phyloP scores from a whole-genome alignment of 73 alveolate genomes.

The Blepharisma stoltei region DNA sequence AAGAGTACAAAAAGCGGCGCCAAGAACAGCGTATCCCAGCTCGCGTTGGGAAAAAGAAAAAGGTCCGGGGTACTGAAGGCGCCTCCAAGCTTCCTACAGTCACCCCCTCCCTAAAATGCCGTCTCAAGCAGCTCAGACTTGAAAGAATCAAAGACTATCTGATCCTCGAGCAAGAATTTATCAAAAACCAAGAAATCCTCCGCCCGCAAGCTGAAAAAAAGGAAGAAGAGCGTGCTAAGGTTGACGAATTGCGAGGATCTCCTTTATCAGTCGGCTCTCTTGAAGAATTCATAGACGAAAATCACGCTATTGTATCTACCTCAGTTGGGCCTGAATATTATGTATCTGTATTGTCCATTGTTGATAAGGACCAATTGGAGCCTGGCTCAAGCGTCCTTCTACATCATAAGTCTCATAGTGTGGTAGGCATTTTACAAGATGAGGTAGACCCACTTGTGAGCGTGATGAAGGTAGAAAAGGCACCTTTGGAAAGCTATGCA shows the following conservation, averaged over 20 bases:
- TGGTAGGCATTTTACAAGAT: slow-evolving; percentile 97
- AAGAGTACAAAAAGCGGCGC: no score
- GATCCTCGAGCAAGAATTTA: no score
- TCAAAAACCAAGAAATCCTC: no score
- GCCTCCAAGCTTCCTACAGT: no score
- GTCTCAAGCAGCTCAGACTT: no score
- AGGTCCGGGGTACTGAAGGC: no score
- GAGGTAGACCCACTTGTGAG: slow-evolving; percentile 98
- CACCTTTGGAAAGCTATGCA: slow-evolving; percentile 83
- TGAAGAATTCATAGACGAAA: slow-evolving; percentile 97
- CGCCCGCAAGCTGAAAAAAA: no score
- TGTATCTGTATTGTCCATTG: slow-evolving; percentile 93
- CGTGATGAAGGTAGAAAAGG: slow-evolving; percentile 97
- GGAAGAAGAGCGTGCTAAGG: slow-evolving; percentile 83
- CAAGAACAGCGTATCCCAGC: no score
- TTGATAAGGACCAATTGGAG: slow-evolving; percentile 97
- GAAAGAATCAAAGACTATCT: no score
- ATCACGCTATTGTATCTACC: slow-evolving; percentile 92
- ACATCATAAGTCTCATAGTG: slow-evolving; percentile 67
- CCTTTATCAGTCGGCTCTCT: slow-evolving; percentile 97
- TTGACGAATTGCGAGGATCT: slow-evolving; percentile 95
- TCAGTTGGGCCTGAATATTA: slow-evolving; percentile 95
- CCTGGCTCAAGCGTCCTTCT: slow-evolving; percentile 97
- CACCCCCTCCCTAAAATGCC: no score
- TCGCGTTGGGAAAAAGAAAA: no score